Base-by-base conservation (phyloP, 305 asterid genomes). In the Solanum hybrid region DNA sequence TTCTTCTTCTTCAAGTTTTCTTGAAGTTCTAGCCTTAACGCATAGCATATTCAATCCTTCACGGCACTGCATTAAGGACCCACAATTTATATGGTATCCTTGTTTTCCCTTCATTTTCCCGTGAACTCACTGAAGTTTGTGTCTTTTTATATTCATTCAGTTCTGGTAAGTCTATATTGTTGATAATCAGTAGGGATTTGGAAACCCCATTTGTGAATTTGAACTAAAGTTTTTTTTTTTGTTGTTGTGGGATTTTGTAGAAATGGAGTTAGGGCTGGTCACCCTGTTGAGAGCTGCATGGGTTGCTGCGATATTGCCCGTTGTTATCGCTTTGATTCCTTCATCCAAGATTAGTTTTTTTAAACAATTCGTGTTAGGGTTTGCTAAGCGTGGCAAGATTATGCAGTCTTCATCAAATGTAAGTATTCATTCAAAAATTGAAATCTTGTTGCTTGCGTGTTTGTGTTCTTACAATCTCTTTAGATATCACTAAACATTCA, bases 381-480 rank as follows among this genome's bases (percentile, higher is more conserved):
- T 95, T 60, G 92, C 94, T 17, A 91, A 90, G 88, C 95, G 98
- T n/a, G 96, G 99, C 89, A 97, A 96, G 91, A 94, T 91, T 37
- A 79, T 93, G 93, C 95, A 93, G 38, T 90, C 94, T 71, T 91
- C 98, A 12, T 90, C 96, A 2, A 88, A 88, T 73, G 98, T 96
- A 85, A 94, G 98, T 88, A 26, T 27, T 29, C 72, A 42, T 46
- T 17, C 5, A 11, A 46, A 82, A 81, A 26, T 10, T 4, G 14
- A 46, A 82, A 81, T 14, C 10, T 46, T 46, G 69, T 26, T 29
- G 31, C 27, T 46, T 42, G 38, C 60, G 20, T 56, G 24, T 17
- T 17, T 56, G 69, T 17, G 69, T 56, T 17, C 69, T 17, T 56
- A 17, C 69, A 56, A 56, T 56, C 69, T 56, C 69, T 56, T 56